Conservation (phyloP, 352 stramenopile species). For the Phytopythium litorale region DNA sequence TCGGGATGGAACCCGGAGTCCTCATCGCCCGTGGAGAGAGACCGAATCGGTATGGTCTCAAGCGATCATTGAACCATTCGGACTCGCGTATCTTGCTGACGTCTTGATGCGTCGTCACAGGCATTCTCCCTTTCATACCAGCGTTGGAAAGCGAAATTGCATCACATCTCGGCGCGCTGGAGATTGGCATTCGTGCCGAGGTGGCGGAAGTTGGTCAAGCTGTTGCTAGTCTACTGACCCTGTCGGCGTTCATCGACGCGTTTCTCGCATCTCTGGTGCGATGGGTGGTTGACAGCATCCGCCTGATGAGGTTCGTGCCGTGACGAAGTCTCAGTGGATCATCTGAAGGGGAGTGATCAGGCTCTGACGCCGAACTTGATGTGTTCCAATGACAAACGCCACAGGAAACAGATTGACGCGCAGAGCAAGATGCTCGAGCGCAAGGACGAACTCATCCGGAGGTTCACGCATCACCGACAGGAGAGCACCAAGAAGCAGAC, state of each 20-base stretch:
- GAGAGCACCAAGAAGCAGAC: conserved; percentile 36
- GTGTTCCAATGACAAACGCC: not conserved
- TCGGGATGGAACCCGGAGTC: not conserved
- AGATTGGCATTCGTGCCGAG: not conserved
- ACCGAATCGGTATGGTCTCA: not conserved
- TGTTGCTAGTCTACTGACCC: not conserved
- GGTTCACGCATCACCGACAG: conserved; percentile 56
- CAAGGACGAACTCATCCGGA: conserved; percentile 52
- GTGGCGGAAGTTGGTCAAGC: not conserved
- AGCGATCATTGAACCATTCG: not conserved
- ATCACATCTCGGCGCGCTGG: not conserved
- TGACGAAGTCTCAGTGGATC: not conserved
- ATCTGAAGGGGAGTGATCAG: not conserved
- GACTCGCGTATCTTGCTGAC: not conserved
- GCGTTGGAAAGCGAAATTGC: not conserved
- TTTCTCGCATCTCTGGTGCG: not conserved
- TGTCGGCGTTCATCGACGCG: not conserved
- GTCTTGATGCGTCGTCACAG: not conserved
- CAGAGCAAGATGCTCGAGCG: conserved; percentile 54
- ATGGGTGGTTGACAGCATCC: not conserved
- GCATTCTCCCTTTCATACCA: not conserved
- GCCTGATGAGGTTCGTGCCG: not conserved
- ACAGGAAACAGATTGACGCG: conserved; percentile 31
- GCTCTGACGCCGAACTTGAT: not conserved
- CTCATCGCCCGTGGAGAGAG: not conserved